phyloP scores from a whole-genome alignment of 2,329 filamentous ascomycete genomes.

The Claviceps humidiphila region DNA sequence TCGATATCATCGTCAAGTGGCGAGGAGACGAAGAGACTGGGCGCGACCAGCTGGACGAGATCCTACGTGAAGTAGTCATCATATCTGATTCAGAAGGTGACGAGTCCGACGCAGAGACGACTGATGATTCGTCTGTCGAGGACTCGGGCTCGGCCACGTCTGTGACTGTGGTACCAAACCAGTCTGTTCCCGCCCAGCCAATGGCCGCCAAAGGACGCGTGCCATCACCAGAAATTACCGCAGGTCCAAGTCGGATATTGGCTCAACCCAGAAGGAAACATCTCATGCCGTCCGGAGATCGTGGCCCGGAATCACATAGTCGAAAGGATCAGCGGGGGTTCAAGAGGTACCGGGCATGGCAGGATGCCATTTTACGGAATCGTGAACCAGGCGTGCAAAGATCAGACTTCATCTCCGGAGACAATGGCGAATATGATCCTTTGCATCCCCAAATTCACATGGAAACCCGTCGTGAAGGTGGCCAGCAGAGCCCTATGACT shows the following conservation, averaged over 20 bases:
- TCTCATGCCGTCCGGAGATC: conserved; percentile 10
- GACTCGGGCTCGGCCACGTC: conserved; percentile 10
- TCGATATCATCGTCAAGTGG: conserved; percentile 58
- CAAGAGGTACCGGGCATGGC: conserved; percentile 32
- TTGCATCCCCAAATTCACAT: conserved; percentile 1
- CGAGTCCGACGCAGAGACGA: conserved; percentile 24
- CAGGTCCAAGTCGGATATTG: not conserved
- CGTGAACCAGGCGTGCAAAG: conserved; percentile 9
- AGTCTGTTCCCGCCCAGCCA: not conserved
- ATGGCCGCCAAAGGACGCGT: not conserved
- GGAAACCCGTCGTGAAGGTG: conserved; percentile 1
- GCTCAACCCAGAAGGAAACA: conserved; percentile 9
- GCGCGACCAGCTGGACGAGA: conserved; percentile 53
- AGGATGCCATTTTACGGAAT: conserved; percentile 23
- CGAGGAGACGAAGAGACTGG: conserved; percentile 57
- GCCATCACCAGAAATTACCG: conserved; percentile 1
- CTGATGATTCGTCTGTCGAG: conserved; percentile 19
- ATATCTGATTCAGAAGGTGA: conserved; percentile 47
- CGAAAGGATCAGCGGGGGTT: conserved; percentile 31
- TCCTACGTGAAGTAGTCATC: conserved; percentile 51
- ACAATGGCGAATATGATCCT: conserved; percentile 4
- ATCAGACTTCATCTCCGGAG: conserved; percentile 9
- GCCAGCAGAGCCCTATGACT: not conserved
- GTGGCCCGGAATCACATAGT: conserved; percentile 8
- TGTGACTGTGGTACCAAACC: conserved; percentile 9